Percentiles rank a stretch among this genome's conserved stretches.
Evolutionary conservation across 2,329 filamentous ascomycete genomes (phyloP).

Genomic region (Lojkania enalia): DNA sequence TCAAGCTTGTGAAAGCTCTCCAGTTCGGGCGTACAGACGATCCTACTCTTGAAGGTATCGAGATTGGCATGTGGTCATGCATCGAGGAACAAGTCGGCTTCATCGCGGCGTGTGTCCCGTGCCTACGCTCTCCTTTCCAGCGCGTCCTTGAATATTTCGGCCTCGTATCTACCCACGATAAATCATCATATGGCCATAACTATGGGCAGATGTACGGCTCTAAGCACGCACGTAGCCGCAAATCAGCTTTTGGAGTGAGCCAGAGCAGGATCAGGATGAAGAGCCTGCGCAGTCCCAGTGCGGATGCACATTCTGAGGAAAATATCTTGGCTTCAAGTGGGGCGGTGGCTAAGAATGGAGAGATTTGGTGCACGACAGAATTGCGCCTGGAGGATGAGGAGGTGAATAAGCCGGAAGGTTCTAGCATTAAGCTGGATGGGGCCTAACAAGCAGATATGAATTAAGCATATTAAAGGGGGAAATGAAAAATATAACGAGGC

Average conservation of each 20-base stretch:
- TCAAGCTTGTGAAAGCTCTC: constrained; percentile 13
- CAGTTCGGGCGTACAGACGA: constrained; percentile 9
- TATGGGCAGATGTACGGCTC: constrained; percentile 17
- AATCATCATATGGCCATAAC: constrained; percentile 7
- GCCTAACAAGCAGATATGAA: too few species aligned
- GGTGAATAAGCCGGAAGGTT: neutral
- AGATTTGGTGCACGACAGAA: constrained; percentile 21
- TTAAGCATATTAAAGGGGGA: too few species aligned
- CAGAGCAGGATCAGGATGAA: neutral
- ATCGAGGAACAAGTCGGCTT: constrained; percentile 23
- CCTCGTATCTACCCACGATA: constrained; percentile 7
- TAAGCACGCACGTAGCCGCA: neutral
- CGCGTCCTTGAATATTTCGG: constrained; percentile 17
- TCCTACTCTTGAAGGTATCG: constrained; percentile 9
- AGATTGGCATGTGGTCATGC: constrained; percentile 20
- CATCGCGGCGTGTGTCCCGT: constrained; percentile 23
- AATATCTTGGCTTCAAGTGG: constrained; percentile 9
- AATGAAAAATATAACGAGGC: too few species aligned
- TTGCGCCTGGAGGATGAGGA: constrained; percentile 7
- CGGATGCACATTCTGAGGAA: constrained; percentile 15
- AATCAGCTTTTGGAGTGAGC: too few species aligned
- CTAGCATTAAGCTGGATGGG: too few species aligned
- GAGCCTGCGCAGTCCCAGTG: neutral
- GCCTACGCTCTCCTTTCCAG: constrained; percentile 24
- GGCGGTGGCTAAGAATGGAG: constrained; percentile 6